Evolutionary conservation across 23 red algal genomes (phyloP), one percentile per base, ranked within the genome.

Genomic region (Agarophyton chilense): DNA sequence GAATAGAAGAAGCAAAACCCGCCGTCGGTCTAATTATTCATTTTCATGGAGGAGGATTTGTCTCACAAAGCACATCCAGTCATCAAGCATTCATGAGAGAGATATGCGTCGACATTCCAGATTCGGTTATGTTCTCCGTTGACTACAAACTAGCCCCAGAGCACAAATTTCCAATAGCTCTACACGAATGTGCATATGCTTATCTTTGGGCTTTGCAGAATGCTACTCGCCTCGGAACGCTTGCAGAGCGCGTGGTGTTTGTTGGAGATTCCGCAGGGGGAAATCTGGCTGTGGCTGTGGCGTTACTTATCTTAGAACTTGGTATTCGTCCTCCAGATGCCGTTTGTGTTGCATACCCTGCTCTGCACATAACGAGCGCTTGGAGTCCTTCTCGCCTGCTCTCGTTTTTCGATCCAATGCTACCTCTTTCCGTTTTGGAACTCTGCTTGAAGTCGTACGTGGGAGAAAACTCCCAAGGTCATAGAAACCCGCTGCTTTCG

Each of bases 11-110:
- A 50, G 50, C 43, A 47, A 66, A 74, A 51, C 89, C 79, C 8
- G 95, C 95, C 12, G 34, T 78, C 35, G 80, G 68, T 25, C 81
- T 98, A 21, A 95, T 95, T 47, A 36, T 98, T 51, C 88, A 95
- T 79, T 87, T 98, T 72, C 96, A 98, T 79, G 96, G 96, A 33
- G 96, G 96, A 51, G 96, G 96, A 13, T 98, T 98, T 77, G 90
- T 98, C 25, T 85, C 81, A 10, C 96, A 98, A 56, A 93, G 92
- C 79, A 94, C 81, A n/a, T 62, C 78, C 26, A 93, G 87, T 72
- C 96, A 98, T 70, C 29, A 89, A 36, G 72, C 61, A 26, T 95
- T 93, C 51, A 60, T 95, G 65, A 90, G 81, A 67, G 88, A 98
- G 47, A 92, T 88, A 67, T 93, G 92, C 6, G 86, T 63, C 25